phyloP scores from a whole-genome alignment of 108 stramenopile species.

The Cyclotella baltica region DNA sequence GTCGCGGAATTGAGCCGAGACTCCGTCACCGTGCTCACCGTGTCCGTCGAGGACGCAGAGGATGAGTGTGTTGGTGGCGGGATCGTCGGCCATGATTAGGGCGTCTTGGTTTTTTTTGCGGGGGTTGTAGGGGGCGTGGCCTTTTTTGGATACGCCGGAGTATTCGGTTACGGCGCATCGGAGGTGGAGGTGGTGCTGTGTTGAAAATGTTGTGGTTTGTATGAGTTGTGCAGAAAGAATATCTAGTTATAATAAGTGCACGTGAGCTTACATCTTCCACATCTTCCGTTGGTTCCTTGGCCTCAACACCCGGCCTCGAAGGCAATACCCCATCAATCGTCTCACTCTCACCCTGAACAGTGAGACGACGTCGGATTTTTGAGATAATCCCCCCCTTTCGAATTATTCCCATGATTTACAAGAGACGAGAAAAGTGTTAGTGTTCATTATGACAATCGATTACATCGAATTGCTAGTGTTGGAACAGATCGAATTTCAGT shows the following conservation, averaged over 20 bases:
- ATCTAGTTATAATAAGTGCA: not conserved
- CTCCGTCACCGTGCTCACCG: slow-evolving; percentile 96
- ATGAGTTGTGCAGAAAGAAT: not conserved
- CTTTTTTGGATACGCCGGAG: slow-evolving; percentile 96
- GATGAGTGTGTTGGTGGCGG: slow-evolving; percentile 89
- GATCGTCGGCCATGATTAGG: slow-evolving; percentile 95
- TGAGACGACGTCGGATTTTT: slow-evolving; percentile 91
- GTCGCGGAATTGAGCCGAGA: slow-evolving; percentile 91
- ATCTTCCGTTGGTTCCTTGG: slow-evolving; percentile 14
- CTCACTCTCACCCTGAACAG: slow-evolving; percentile 78
- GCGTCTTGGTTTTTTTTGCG: slow-evolving; percentile 99
- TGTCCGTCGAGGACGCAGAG: slow-evolving; percentile 98
- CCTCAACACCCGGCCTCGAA: not conserved
- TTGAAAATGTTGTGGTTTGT: not conserved
- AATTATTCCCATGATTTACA: too few relatives aligned
- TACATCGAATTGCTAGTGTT: too few relatives aligned
- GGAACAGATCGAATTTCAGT: too few relatives aligned
- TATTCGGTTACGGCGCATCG: slow-evolving; percentile 93
- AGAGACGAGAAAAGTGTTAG: too few relatives aligned
- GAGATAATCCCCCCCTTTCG: slow-evolving; percentile 52
- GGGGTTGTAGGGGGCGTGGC: slow-evolving; percentile 98
- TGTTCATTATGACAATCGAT: too few relatives aligned
- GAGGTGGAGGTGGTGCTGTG: slow-evolving; percentile 52
- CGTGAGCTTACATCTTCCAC: slow-evolving; percentile 36
- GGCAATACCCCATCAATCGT: slow-evolving; percentile 73